Evolutionary conservation across 1,139 yeast genomes (phyloP).

Genomic region (Saccharomyces hybrid): DNA sequence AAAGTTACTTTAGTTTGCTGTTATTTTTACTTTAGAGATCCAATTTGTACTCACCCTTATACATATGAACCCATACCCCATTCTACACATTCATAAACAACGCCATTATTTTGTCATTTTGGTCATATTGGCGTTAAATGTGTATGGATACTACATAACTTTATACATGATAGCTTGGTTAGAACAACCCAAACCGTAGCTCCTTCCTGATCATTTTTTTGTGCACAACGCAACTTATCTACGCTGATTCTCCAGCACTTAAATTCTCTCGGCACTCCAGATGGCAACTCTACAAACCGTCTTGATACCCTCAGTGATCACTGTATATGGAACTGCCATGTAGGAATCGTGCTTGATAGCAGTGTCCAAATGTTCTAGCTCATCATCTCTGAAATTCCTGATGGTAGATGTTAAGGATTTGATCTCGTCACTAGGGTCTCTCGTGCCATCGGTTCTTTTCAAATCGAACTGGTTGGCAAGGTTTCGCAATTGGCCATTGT

Average conservation of each 20-base stretch:
- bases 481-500: slow-evolving; percentile 80
- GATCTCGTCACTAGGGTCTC: slow-evolving; percentile 47
- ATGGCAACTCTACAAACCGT: slow-evolving; percentile 80
- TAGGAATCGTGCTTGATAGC: slow-evolving; percentile 90
- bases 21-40: neutral
- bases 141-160: neutral
- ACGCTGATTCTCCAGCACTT: slow-evolving; percentile 6
- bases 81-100: neutral
- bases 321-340: slow-evolving; percentile 83
- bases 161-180: neutral
- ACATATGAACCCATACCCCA: neutral
- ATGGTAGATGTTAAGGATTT: slow-evolving; percentile 52
- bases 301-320: slow-evolving; percentile 83
- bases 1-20: neutral
- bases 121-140: neutral
- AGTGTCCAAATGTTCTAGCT: slow-evolving; percentile 88
- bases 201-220: neutral
- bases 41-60: neutral
- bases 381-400: slow-evolving; percentile 84
- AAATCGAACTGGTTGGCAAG: slow-evolving; percentile 53
- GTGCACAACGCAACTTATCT: neutral
- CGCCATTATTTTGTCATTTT: neutral
- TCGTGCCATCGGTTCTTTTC: slow-evolving; percentile 38
- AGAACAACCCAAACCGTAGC: neutral
- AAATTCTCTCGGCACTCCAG: slow-evolving; percentile 81